A percentile compares a stretch with the other conserved stretches of the same genome.
Evolutionary conservation across 2,329 filamentous ascomycete genomes (phyloP).

Genomic region (Sporothrix schenckii): DNA sequence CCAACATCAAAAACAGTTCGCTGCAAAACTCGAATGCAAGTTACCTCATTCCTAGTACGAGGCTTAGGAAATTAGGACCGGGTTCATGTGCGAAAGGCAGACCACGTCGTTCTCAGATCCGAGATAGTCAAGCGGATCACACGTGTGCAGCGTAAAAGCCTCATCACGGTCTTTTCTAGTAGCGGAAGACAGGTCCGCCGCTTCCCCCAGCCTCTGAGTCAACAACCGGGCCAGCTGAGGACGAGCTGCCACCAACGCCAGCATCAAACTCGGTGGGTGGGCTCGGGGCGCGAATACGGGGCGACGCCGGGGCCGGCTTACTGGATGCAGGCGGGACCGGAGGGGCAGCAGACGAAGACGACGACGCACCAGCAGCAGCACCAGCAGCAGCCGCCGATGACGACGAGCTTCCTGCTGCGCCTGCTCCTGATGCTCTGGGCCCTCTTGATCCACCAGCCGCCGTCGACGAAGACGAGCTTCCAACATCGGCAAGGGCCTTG

Average conservation of each 20-base stretch:
- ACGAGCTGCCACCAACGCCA: constrained; percentile 19
- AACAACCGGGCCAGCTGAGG: constrained; percentile 16
- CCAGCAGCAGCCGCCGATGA: background rate
- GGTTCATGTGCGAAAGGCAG: background rate
- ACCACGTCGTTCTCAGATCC: background rate
- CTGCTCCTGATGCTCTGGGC: constrained; percentile 2
- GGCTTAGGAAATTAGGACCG: background rate
- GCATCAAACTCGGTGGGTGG: constrained; percentile 1
- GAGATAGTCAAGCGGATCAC: background rate
- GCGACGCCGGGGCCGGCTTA: background rate
- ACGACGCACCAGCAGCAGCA: background rate
- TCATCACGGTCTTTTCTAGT: background rate
- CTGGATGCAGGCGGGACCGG: background rate
- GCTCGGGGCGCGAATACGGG: background rate
- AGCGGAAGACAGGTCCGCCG: constrained; percentile 24
- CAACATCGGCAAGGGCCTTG: constrained; percentile 20
- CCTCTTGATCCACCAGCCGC: constrained; percentile 15
- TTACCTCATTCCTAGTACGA: background rate
- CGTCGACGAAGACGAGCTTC: background rate
- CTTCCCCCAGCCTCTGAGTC: constrained; percentile 22
- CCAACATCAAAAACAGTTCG: background rate
- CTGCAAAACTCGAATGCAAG: background rate
- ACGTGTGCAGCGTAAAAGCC: background rate
- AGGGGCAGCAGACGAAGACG: background rate
- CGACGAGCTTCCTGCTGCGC: background rate